Evolutionary conservation across 2,329 filamentous ascomycete genomes (phyloP).

Genomic region (Ceratocystis huliohia): DNA sequence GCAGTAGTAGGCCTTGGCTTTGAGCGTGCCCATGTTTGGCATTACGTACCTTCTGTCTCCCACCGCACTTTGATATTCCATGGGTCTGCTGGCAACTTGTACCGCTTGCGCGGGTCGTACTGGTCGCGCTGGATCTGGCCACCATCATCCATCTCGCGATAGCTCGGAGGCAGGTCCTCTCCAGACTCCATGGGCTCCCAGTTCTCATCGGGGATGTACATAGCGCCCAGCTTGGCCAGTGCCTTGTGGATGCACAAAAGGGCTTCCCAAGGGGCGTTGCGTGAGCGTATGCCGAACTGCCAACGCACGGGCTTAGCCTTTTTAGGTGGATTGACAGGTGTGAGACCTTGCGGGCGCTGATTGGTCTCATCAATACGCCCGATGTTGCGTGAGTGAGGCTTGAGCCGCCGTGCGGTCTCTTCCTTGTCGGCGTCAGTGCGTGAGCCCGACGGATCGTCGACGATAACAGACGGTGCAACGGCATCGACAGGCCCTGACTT

Average conservation of each 20-base stretch:
- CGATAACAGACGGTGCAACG: conserved; percentile 31
- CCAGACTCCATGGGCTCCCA: conserved; percentile 36
- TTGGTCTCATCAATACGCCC: conserved; percentile 44
- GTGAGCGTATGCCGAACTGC: conserved; percentile 94
- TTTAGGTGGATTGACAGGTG: conserved; percentile 50
- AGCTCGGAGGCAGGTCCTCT: conserved; percentile 32
- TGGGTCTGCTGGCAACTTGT: conserved; percentile 80
- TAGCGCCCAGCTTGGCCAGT: conserved; percentile 71
- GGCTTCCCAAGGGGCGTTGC: conserved; percentile 88
- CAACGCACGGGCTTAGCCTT: conserved; percentile 75
- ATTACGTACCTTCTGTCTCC: conserved; percentile 59
- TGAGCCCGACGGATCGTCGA: conserved; percentile 38
- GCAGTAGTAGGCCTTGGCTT: background rate
- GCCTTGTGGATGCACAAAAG: conserved; percentile 93
- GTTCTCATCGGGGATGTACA: conserved; percentile 64
- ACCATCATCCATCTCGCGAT: conserved; percentile 32
- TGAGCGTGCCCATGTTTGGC: background rate
- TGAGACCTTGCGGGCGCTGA: conserved; percentile 47
- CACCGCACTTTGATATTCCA: conserved; percentile 92
- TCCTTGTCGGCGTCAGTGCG: conserved; percentile 64
- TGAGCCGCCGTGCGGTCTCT: conserved; percentile 66
- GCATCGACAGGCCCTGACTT: conserved; percentile 39
- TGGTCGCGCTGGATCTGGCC: conserved; percentile 30
- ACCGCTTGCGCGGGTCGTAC: conserved; percentile 46
- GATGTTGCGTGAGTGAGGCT: conserved; percentile 66